Percentiles rank a stretch among this genome's conserved stretches.
phyloP scores from a whole-genome alignment of 345 rosid genomes.

The Ricinus communis region DNA sequence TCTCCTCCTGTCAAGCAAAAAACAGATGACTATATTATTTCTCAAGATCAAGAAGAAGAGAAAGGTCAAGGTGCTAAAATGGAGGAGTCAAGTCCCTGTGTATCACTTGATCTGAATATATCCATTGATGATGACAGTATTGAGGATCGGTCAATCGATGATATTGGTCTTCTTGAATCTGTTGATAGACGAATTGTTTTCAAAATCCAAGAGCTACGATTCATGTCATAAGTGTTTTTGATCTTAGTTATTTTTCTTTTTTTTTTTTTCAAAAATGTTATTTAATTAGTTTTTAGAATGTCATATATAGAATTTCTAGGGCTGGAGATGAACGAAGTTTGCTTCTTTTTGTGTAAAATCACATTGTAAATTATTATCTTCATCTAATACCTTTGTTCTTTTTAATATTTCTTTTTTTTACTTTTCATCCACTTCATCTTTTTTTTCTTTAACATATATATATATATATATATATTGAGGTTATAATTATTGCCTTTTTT shows the following conservation, averaged over 20 bases:
- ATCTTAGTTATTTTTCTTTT: not conserved
- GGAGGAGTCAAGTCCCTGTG: slow-evolving; percentile 41
- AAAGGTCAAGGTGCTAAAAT: not conserved
- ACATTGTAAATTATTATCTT: slow-evolving; percentile 30
- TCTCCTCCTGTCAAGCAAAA: slow-evolving; percentile 50
- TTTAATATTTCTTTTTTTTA: not conserved
- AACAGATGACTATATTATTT: slow-evolving; percentile 20
- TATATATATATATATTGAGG: no score
- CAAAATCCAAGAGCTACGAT: slow-evolving; percentile 38
- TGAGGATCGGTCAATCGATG: slow-evolving; percentile 47
- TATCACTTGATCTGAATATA: slow-evolving; percentile 71
- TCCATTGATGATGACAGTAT: slow-evolving; percentile 49
- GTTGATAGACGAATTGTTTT: slow-evolving; percentile 63
- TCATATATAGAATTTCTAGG: slow-evolving; percentile 10
- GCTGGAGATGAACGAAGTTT: slow-evolving; percentile 2
- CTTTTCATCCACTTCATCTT: not conserved
- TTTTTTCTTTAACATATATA: not conserved
- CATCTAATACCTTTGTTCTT: not conserved
- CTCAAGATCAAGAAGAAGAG: slow-evolving; percentile 31
- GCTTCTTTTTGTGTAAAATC: slow-evolving; percentile 29
- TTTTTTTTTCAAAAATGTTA: not conserved
- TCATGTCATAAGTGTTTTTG: not conserved
- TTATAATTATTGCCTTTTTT: no score
- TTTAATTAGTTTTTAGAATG: not conserved
- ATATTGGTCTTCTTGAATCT: slow-evolving; percentile 68